Evolutionary conservation across 148 eudicot genomes (phyloP), one percentile per base, ranked within the genome.

Genomic region (Amaranthus palmeri): DNA sequence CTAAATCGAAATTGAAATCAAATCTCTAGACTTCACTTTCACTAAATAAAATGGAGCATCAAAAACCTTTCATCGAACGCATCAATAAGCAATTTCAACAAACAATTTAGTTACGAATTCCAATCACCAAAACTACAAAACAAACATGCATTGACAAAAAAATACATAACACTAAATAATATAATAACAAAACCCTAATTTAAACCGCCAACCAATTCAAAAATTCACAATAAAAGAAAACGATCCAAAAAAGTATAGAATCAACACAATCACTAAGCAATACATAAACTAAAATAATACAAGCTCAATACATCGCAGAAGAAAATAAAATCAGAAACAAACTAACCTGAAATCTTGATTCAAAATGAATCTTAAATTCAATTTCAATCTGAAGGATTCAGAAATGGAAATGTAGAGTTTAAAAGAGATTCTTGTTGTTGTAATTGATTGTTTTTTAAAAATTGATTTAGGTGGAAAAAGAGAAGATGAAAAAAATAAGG

Each of bases 121-220:
- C 64, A 18, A 12, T 5, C 6, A 50, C 54, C 13, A 9, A 7
- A 65, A 49, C 51, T 13, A 8, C 9, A 52, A 15, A 70, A 57
- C 10, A 25, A 66, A 10, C 75, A 61, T 45, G 68, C 69, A 68
- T 36, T 0, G 54, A 50, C 40, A 46, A 68, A 17, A 53, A 6
- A 71, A 57, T 10, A 36, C 15, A 62, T 18, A 47, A 47, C 3
- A 51, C 41, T 4, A 15, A 56, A 15, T 54, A 72, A 77, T 53
- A n/a, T 4, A 68, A 10, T 52, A 65, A 45, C 81, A 73, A 72
- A 72, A 72, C 81, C 72, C 76, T 72, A 72, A 72, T 60, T 64
- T 25, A 72, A 78, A 36, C 54, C 62, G 1, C 17, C 68, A 51
- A 71, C 36, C 36, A 10, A 44, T 41, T 60, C 75, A 49, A 66